Base-by-base conservation (phyloP, 495 filamentous ascomycete species). In the Aspergillus cavernicola region DNA sequence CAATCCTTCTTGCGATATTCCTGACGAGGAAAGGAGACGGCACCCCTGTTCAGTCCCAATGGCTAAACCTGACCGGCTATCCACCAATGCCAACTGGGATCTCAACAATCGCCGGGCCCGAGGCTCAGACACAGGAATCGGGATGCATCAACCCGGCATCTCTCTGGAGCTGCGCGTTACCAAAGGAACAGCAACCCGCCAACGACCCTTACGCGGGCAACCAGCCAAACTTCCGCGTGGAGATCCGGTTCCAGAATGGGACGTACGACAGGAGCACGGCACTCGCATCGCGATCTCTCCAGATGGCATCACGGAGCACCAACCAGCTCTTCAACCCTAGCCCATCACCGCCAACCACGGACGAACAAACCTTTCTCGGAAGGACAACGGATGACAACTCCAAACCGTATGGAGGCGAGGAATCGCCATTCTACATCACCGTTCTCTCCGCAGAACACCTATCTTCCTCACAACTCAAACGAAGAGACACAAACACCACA, bases 61-160 rank as follows among this genome's bases (percentile, higher is more conserved):
- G 87, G 82, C 75, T 95, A 28, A 96, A 95, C 60, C 65, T 95
- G 22, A 95, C 91, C 1, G 83, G 83, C 22, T 95, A 87, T 56
- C 91, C 91, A 29, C 86, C 91, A 0, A 89, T 96, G 51, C 88
- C 87, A 8, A 91, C 87, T 0, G 91, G 91, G 1, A 75, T 95
- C 47, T 75, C 84, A 24, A 95, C 90, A 0, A 78, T 96, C 23
- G 77, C 84, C 2, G 83, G 81, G 2, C 79, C 90, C 2, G 78
- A 85, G 29, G 72, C 83, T 31, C 73, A 79, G 1, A 62, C 73
- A 1, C 69, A 80, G 11, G 76, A 77, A 16, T 80, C 82, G 3
- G 81, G 77, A 4, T 96, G 91, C 55, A 80, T 90, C 20, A 68
- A 70, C 2, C 85, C 88, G 5, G 63, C 80, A 0, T 85, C 85